Evolutionary conservation across 495 filamentous ascomycete species (phyloP), one percentile per base, ranked within the genome.

Genomic region (Collariella sp.): DNA sequence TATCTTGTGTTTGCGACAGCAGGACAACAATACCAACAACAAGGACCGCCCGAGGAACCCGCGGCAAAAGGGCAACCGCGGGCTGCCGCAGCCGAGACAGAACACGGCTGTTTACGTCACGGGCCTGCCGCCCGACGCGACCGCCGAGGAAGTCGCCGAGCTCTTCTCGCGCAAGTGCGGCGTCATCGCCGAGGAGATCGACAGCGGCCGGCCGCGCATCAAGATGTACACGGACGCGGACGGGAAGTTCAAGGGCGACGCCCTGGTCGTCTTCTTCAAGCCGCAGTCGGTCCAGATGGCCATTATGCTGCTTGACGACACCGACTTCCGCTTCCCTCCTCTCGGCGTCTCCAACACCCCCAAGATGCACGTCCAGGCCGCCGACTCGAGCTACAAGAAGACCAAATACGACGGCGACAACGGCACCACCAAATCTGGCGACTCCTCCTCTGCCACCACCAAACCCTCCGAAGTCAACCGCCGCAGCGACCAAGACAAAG

Each of bases 101-200:
- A 98, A 97, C 64, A 91, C 85, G 2, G 94, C 93, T 19, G 77
- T 99, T 46, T 99, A 87, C 67, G 83, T 97, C 36, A 94, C 88
- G 3, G 85, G 82, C 12, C 80, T 99, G 4, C 94, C 94, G 1
- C 69, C 74, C 16, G 87, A 97, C 62, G 83, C 78, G 18, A 83
- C 83, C 0, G 74, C 83, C 19, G 83, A 90, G 7, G 94, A 99
- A 67, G 81, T 98, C 20, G 76, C 81, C 52, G 77, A 87, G 12
- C 77, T 86, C 23, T 99, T 99, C 75, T 88, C 84, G 45, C 81
- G 83, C 56, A 84, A 83, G 58, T 95, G 81, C 67, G 94, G 94
- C 44, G 85, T 98, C 59, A 95, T 98, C 58, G 90, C 91, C 42
- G 88, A 95, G 70, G 87, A 91, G 67, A 89, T 93, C 58, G 93